Evolutionary conservation across 179 eudicot genomes (phyloP).

Genomic region (Sideroxylon spinosum): DNA sequence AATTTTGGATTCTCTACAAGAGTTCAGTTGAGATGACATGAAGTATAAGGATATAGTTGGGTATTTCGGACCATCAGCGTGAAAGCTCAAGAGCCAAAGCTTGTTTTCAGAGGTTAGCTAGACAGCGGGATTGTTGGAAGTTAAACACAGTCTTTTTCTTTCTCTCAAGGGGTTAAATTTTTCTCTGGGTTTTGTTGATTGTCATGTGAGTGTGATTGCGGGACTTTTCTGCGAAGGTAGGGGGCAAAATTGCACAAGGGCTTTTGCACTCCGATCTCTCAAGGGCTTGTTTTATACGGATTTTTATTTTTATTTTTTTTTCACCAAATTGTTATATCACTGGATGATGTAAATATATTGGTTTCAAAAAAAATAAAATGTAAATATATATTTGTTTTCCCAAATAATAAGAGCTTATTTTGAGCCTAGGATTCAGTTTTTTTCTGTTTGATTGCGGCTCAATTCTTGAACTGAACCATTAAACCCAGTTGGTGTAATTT

Average conservation of each 20-base stretch:
- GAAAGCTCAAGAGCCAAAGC: background rate
- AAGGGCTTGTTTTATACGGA: background rate
- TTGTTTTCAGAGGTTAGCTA: background rate
- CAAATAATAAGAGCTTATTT: background rate
- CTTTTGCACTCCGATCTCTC: no score
- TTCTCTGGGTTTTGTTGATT: no score
- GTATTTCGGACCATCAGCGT: background rate
- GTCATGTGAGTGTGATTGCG: no score
- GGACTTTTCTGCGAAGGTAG: no score
- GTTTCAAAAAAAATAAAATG: no score
- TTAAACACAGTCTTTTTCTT: background rate
- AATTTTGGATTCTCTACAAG: background rate
- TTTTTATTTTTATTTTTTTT: background rate
- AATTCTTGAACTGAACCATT: background rate
- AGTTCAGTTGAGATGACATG: conserved; percentile 3
- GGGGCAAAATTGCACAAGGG: no score
- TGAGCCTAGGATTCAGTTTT: background rate
- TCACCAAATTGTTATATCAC: background rate
- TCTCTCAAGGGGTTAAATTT: background rate
- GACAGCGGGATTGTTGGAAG: background rate
- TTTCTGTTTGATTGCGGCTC: background rate
- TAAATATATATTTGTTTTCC: background rate
- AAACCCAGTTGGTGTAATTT: background rate
- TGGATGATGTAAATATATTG: conserved; percentile 1
- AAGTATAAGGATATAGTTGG: background rate